Evolutionary conservation across 1,139 yeast species (phyloP).

Genomic region (Diutina neorugosa): DNA sequence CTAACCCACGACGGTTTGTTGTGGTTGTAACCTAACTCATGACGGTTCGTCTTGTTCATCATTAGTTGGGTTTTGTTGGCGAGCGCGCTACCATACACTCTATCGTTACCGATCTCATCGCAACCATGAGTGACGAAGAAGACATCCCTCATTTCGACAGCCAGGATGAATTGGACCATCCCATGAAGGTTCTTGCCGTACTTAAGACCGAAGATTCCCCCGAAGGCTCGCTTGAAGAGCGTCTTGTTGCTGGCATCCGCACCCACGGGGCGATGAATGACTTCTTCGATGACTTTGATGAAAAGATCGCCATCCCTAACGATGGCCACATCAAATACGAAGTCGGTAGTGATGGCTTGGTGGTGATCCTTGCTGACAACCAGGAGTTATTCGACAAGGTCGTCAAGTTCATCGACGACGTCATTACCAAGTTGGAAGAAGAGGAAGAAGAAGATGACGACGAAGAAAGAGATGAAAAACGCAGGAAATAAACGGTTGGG

Average conservation of each 20-base stretch:
- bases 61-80: too few species aligned
- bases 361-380: conserved; percentile 42
- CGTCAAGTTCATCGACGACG: conserved; percentile 23
- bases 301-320: conserved; percentile 48
- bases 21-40: too few species aligned
- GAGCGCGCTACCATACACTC: not conserved
- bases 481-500: not conserved
- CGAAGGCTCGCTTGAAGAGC: conserved; percentile 44
- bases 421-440: conserved; percentile 24
- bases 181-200: not conserved
- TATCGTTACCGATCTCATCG: not conserved
- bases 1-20: too few species aligned
- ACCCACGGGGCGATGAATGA: conserved; percentile 39
- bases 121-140: conserved; percentile 2
- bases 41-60: too few species aligned
- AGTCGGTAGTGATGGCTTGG: conserved; percentile 61
- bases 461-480: not conserved
- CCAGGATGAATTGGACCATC: conserved; percentile 2
- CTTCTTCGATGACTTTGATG: conserved; percentile 55
- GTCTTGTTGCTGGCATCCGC: conserved; percentile 31
- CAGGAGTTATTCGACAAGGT: conserved; percentile 19
- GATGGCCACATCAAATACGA: conserved; percentile 59
- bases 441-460: conserved; percentile 10
- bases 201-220: conserved; percentile 7
- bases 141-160: not conserved